These are phyloP conservation scores for Cadophora luteo-olivacea DNA, from an alignment of 2,329 filamentous ascomycete genomes.

Conservation along the genomic window DNA sequence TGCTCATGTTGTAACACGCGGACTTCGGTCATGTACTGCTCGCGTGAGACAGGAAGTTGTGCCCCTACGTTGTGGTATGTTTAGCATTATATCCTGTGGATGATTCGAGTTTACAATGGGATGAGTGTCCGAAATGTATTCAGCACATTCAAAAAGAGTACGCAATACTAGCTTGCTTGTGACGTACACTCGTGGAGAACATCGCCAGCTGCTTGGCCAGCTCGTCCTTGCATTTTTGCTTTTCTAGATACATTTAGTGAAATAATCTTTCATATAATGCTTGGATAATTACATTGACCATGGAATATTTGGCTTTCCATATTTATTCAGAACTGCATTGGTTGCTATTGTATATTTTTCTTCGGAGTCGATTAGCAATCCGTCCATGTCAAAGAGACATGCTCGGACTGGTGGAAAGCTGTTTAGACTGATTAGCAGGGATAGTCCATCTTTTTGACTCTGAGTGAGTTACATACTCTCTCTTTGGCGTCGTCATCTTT, in stretches of 20 bases:
- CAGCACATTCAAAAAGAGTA: not conserved
- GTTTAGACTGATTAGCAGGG: slow-evolving; percentile 16
- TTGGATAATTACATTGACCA: slow-evolving; percentile 69
- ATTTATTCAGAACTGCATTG: slow-evolving; percentile 80
- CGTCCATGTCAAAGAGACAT: slow-evolving; percentile 99
- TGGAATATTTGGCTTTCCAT: slow-evolving; percentile 76
- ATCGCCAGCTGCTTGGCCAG: slow-evolving; percentile 51
- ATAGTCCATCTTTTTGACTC: not conserved
- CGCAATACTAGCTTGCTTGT: not conserved
- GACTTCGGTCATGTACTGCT: slow-evolving; percentile 69
- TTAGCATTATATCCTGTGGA: not conserved
- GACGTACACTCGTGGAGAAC: slow-evolving; percentile 65
- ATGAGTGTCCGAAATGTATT: slow-evolving; percentile 47
- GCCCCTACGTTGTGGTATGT: slow-evolving; percentile 59
- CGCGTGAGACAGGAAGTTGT: slow-evolving; percentile 75
- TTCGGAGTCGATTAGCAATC: slow-evolving; percentile 91
- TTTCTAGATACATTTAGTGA: slow-evolving; percentile 54
- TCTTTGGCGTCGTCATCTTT: slow-evolving; percentile 20
- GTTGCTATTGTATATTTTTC: slow-evolving; percentile 87
- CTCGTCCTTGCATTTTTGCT: slow-evolving; percentile 68
- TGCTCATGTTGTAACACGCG: slow-evolving; percentile 69
- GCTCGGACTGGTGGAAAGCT: slow-evolving; percentile 84
- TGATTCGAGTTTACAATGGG: not conserved
- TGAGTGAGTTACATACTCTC: slow-evolving; percentile 30
- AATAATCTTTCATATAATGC: not conserved